phyloP scores from a whole-genome alignment of 805 yeast species.

The Schwanniomyces occidentalis region DNA sequence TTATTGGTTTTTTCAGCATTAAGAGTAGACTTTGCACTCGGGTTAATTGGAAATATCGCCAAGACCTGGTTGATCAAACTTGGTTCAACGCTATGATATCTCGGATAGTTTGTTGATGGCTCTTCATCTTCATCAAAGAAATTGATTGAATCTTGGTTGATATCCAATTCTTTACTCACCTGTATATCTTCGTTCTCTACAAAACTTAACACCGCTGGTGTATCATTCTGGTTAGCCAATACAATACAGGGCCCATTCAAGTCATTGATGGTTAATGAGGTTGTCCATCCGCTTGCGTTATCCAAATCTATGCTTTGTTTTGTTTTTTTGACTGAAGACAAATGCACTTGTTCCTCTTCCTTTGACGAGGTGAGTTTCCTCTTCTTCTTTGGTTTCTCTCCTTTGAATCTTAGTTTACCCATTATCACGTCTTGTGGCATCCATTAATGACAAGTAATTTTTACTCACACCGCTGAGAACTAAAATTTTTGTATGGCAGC shows the following conservation, averaged over 20 bases:
- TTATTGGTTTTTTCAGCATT: neutral
- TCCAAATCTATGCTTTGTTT: constrained; percentile 1
- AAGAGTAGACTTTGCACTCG: neutral
- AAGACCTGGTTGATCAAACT: constrained; percentile 4
- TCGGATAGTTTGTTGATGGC: neutral
- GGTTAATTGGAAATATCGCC: neutral
- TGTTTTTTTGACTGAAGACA: neutral
- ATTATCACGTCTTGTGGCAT: too few species aligned
- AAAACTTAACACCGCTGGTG: neutral
- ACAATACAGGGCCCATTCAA: constrained; percentile 13
- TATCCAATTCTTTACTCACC: neutral
- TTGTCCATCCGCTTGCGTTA: constrained; percentile 8
- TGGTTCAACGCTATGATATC: constrained; percentile 4
- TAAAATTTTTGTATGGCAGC: too few species aligned
- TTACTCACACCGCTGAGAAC: too few species aligned
- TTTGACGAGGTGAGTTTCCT: neutral
- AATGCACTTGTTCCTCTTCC: neutral
- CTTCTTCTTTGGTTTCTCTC: constrained; percentile 10
- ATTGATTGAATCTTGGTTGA: neutral
- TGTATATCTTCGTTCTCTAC: neutral
- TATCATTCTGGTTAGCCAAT: neutral
- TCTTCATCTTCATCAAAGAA: constrained; percentile 1
- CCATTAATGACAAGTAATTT: too few species aligned
- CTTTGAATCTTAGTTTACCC: constrained; percentile 14
- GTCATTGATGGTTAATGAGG: constrained; percentile 7